A percentile compares a stretch with the other conserved stretches of the same genome.
Evolutionary conservation across 306 rosid genomes (phyloP).

Genomic region (Quercus suber): DNA sequence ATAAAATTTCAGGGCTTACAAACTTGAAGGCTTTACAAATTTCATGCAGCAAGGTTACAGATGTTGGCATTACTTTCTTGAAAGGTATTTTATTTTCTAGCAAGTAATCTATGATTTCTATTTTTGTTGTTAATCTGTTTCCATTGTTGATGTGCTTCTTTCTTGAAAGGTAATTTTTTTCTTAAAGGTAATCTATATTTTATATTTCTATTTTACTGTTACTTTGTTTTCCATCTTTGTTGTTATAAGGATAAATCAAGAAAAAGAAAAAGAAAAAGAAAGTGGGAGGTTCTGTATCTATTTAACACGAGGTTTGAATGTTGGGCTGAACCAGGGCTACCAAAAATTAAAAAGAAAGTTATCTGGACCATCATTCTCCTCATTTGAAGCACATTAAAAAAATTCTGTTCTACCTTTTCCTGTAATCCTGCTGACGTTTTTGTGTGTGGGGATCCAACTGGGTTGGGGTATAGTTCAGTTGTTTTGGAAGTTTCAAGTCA

Average conservation of each 20-base stretch:
- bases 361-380: background rate
- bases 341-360: background rate
- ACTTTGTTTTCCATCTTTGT: background rate
- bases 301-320: constrained; percentile 4
- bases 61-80: constrained; percentile 68
- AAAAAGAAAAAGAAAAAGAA: background rate
- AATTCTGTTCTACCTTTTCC: background rate
- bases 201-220: constrained; percentile 1
- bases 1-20: constrained; percentile 65
- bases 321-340: constrained; percentile 4
- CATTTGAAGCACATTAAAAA: background rate
- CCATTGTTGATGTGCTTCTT: constrained; percentile 36
- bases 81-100: constrained; percentile 47
- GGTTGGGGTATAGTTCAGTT: background rate
- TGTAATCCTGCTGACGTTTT: background rate
- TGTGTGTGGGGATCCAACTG: background rate
- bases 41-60: constrained; percentile 79
- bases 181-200: background rate
- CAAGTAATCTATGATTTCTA: background rate
- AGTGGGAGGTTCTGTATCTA: background rate
- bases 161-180: constrained; percentile 58
- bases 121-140: constrained; percentile 7
- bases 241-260: background rate
- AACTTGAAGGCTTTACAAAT: constrained; percentile 69
- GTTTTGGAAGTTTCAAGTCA: background rate